A percentile compares a stretch with the other conserved stretches of the same genome.
These are phyloP conservation scores for Aureobasidium mangrovei DNA, from an alignment of 2,329 filamentous ascomycete genomes.

Conservation along the genomic window DNA sequence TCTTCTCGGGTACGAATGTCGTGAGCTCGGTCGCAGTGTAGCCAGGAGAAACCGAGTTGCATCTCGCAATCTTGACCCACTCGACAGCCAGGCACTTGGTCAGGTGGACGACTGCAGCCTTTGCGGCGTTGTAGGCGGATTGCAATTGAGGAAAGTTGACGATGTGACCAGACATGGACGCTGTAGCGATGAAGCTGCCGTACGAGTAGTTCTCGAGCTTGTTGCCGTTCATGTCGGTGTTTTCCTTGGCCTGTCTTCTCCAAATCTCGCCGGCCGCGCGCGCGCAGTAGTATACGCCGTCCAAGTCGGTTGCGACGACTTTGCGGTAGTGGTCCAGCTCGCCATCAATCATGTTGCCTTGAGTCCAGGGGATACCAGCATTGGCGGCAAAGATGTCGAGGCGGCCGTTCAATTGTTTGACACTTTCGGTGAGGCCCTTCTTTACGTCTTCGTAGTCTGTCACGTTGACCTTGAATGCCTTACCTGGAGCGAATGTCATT, in stretches of 20 bases:
- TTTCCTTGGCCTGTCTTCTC: conserved; percentile 59
- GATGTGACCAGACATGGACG: conserved; percentile 70
- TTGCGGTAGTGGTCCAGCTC: conserved; percentile 55
- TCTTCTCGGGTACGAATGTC: conserved; percentile 54
- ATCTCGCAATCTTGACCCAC: conserved; percentile 66
- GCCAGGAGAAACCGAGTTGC: conserved; percentile 61
- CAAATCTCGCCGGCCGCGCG: conserved; percentile 61
- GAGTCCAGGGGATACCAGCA: conserved; percentile 64
- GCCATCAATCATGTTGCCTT: conserved; percentile 59
- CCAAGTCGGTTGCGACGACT: conserved; percentile 63
- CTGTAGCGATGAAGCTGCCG: conserved; percentile 57
- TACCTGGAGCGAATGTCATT: conserved; percentile 25
- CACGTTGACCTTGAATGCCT: conserved; percentile 43
- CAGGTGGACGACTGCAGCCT: conserved; percentile 36
- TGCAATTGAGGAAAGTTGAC: conserved; percentile 70
- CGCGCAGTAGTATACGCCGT: conserved; percentile 71
- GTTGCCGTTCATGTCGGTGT: conserved; percentile 44
- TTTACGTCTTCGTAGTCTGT: conserved; percentile 35
- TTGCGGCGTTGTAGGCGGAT: conserved; percentile 40
- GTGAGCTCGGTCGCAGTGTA: conserved; percentile 70
- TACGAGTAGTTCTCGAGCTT: conserved; percentile 25
- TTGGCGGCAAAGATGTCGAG: conserved; percentile 76
- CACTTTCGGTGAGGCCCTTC: conserved; percentile 33
- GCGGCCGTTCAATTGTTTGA: conserved; percentile 60
- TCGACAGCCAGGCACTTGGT: conserved; percentile 61